These are phyloP conservation scores for Citrus sinensis DNA, from an alignment of 345 rosid species.

Conservation along the genomic window DNA sequence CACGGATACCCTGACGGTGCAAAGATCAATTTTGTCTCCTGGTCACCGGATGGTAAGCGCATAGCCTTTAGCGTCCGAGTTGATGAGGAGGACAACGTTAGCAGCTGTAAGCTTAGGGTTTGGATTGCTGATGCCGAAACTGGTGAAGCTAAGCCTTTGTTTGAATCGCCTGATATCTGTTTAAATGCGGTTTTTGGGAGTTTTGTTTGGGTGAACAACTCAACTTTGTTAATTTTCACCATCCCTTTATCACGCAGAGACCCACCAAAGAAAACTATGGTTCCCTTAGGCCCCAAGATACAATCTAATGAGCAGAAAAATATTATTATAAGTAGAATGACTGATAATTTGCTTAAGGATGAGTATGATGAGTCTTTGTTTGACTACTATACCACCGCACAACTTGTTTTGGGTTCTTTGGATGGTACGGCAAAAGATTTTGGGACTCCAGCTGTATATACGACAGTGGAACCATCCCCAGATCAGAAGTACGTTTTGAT, in stretches of 20 bases:
- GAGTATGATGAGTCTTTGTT: conserved; percentile 90
- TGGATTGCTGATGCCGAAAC: conserved; percentile 89
- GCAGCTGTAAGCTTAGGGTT: conserved; percentile 63
- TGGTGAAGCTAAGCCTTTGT: conserved; percentile 71
- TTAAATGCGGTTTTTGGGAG: conserved; percentile 86
- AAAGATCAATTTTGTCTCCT: conserved; percentile 79
- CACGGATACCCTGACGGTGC: conserved; percentile 85
- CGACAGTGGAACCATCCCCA: conserved; percentile 91
- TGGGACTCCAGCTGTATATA: conserved; percentile 83
- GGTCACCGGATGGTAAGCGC: conserved; percentile 87
- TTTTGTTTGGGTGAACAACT: conserved; percentile 77
- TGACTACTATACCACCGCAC: conserved; percentile 87
- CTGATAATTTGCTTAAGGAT: conserved; percentile 90
- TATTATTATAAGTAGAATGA: conserved; percentile 79
- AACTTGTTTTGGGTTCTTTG: conserved; percentile 73
- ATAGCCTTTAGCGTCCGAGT: conserved; percentile 73
- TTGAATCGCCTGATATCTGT: conserved; percentile 56
- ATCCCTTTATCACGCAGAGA: conserved; percentile 75
- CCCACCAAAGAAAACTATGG: conserved; percentile 83
- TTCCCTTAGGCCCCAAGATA: conserved; percentile 88
- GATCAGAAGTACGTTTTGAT: conserved; percentile 73
- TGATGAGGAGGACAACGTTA: conserved; percentile 49
- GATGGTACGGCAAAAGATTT: conserved; percentile 71
- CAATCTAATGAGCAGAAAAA: conserved; percentile 68
- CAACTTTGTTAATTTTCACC: conserved; percentile 73